Base-by-base conservation (phyloP, 257 asterid species). In the Nemophila menziesii region DNA sequence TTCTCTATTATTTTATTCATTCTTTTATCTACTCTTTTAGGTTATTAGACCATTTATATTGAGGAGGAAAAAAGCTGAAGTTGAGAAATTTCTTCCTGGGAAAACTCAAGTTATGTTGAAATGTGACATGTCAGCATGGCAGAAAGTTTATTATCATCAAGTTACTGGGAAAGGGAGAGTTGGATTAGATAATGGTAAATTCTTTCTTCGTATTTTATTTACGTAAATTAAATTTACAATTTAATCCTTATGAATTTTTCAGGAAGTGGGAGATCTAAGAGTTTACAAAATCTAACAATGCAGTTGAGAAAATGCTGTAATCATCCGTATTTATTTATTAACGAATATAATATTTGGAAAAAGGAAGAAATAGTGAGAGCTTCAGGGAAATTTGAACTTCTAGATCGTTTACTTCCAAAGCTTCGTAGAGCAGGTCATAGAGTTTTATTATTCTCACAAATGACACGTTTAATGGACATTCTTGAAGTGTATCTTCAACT, bases 111-210 rank as follows among this genome's bases (percentile, higher is more conserved):
- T 90, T 60, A 73, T 90, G 58, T 74, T 90, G 33, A 90, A 90
- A 61, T 90, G 99, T 55, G 97, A 89, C 67, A 56, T 89, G 86
- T 89, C 97, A 39, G 93, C 95, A 17, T 89, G 97, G 97, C 97
- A 89, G 63, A 89, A 69, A 62, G 80, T 71, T 37, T 71, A 78
- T 62, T 89, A 89, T 72, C 92, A 78, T 78, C 94, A 82, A 76
- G 89, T 90, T 48, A 90, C 94, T 5, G 93, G 75, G 56, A 53
- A 64, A 54, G 99, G 99, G 54, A 79, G 94, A 73, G 99, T 90
- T 46, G 94, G 94, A 62, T 74, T 81, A 51, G 81, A 69, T 39
- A 77, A 65, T 34, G 89, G 99, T 85, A 58, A 65, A 75, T 22
- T n/a, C n/a, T n/a, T 56, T 46, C 46, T 43, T 40, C 12, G 22